Evolutionary conservation across 495 filamentous ascomycete genomes (phyloP), one percentile per base, ranked within the genome.

Genomic region (Neurospora sp.): DNA sequence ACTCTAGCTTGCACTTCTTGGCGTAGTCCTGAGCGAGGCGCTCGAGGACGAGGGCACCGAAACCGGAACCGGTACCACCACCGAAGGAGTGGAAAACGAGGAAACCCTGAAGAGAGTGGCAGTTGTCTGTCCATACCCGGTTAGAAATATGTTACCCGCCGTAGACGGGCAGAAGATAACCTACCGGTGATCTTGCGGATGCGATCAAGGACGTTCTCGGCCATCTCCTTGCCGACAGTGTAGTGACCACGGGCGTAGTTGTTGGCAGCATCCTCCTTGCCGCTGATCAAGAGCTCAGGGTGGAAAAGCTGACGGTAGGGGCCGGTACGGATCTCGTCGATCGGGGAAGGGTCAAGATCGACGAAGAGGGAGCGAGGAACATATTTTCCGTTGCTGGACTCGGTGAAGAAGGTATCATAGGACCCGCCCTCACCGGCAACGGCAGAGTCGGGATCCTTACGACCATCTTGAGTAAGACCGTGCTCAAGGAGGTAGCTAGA

Each of bases 221-320:
- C 90, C 80, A 96, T 87, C 84, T 96, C 93, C 87, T 96, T 97
- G 83, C 93, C 93, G 76, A 96, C 90, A 69, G 93, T 97, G 82
- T 97, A 97, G 82, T 97, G 93, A 74, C 93, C 93, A 85, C 93
- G 92, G 75, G 93, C 93, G 85, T 97, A 97, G 87, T 97, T 97
- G 83, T 96, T 97, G 79, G 93, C 92, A 72, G 93, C 93, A 88
- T 97, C 93, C 82, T 97, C 93, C 84, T 97, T 97, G 74, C 93
- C 93, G 81, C 90, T 94, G 79, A 97, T 93, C 82, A 97, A 82
- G 75, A 91, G 85, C 83, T 96, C 93, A 38, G 93, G 93, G 82
- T 96, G 93, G 85, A 97, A 97, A 44, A 97, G 91, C 77, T 94
- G 89, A 73, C 93, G 91, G 82, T 94, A 95, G 75, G 79, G 76